Conservation (phyloP, 2,329 filamentous ascomycete species). For the Pseudogymnoascus sp. region DNA sequence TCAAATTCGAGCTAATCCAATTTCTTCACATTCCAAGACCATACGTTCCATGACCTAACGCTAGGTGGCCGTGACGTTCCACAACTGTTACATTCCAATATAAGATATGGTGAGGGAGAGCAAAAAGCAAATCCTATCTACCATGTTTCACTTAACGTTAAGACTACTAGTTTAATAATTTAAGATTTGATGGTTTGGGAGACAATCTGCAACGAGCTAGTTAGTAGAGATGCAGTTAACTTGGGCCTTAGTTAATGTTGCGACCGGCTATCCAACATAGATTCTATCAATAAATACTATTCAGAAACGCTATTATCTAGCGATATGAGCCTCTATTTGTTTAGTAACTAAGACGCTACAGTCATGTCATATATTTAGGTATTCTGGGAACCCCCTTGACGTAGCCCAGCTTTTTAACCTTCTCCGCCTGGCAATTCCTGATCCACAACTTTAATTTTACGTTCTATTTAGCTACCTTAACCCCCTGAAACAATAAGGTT, state of each 20-base stretch:
- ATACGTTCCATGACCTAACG: background rate
- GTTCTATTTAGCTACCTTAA: background rate
- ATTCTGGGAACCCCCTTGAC: background rate
- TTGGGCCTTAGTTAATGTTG: background rate
- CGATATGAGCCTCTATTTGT: background rate
- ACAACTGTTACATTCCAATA: background rate
- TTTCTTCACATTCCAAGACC: background rate
- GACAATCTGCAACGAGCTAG: background rate
- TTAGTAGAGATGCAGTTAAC: background rate
- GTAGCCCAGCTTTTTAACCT: background rate
- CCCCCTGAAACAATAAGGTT: background rate
- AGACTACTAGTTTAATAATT: background rate
- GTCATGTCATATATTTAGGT: background rate
- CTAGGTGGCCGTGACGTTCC: background rate
- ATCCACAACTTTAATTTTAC: background rate
- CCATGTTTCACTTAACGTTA: background rate
- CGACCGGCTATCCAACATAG: background rate
- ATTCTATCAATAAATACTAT: background rate
- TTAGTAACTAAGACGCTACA: background rate
- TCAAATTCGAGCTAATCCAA: background rate
- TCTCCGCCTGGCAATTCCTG: background rate
- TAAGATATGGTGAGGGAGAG: background rate
- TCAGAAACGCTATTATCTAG: background rate
- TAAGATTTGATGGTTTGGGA: background rate
- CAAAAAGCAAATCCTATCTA: background rate